Percentiles rank a stretch among this genome's conserved stretches.
phyloP scores from a whole-genome alignment of 495 filamentous ascomycete genomes.

The Wilcoxina mikolae region DNA sequence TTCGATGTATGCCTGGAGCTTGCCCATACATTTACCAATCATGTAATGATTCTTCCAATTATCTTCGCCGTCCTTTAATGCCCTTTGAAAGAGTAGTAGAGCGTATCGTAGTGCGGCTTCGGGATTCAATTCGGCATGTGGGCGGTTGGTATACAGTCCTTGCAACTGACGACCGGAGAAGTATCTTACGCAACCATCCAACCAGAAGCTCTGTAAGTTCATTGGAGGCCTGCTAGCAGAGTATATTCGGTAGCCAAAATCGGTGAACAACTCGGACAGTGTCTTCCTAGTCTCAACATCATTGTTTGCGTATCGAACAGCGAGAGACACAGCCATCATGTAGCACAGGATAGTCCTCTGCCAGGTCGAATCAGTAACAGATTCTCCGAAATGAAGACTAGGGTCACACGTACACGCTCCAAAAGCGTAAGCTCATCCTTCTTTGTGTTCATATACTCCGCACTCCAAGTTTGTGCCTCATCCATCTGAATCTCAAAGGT shows the following conservation, averaged over 20 bases:
- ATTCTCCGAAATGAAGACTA: not conserved
- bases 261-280: conserved; percentile 69
- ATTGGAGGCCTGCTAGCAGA: conserved; percentile 82
- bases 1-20: conserved; percentile 58
- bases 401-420: conserved; percentile 39
- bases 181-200: conserved; percentile 59
- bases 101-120: conserved; percentile 83
- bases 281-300: conserved; percentile 43
- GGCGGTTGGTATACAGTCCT: conserved; percentile 57
- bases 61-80: conserved; percentile 51
- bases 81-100: conserved; percentile 58
- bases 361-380: not conserved
- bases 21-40: conserved; percentile 89
- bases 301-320: conserved; percentile 44
- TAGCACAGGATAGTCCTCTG: conserved; percentile 75
- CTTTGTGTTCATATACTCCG: conserved; percentile 87
- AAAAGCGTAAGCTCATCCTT: conserved; percentile 54
- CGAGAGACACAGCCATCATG: conserved; percentile 68
- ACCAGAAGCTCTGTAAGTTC: conserved; percentile 67
- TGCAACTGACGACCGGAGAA: conserved; percentile 51
- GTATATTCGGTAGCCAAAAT: conserved; percentile 83
- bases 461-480: conserved; percentile 83
- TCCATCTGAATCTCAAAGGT: conserved; percentile 84
- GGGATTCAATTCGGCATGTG: conserved; percentile 56
- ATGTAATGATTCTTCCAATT: conserved; percentile 83